A percentile compares a stretch with the other conserved stretches of the same genome.
Conservation (phyloP, 176 grass and related monocot genomes). For the Elymus sibiricus region DNA sequence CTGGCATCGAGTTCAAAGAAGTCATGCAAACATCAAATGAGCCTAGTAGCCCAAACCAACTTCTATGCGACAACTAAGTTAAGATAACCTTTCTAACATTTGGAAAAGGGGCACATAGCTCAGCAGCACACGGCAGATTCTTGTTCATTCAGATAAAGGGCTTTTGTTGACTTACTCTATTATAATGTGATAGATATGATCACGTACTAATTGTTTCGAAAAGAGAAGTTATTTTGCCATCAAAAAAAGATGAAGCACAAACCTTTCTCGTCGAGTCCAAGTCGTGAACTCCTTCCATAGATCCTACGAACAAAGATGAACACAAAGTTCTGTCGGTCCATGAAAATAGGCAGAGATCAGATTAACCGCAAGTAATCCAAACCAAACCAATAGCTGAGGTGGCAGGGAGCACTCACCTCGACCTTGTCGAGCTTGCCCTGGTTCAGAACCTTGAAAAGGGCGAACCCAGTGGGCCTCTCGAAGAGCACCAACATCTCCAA, state of each 20-base stretch:
- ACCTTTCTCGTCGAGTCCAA: constrained; percentile 69
- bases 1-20: neutral
- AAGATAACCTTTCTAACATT: neutral
- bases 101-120: neutral
- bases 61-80: neutral
- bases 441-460: constrained; percentile 82
- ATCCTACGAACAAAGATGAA: constrained; percentile 47
- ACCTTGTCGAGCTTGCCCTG: constrained; percentile 77
- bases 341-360: neutral
- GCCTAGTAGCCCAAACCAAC: neutral
- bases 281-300: constrained; percentile 73
- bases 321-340: neutral
- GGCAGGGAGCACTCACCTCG: constrained; percentile 43
- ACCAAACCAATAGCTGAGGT: neutral
- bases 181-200: neutral
- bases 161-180: neutral
- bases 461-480: constrained; percentile 71
- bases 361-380: neutral
- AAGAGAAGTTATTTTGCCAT: neutral
- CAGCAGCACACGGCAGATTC: neutral
- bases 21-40: neutral
- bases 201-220: neutral
- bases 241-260: neutral
- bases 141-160: neutral
- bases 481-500: constrained; percentile 70